Conservation (phyloP, 2,329 filamentous ascomycete genomes). For the Metarhizium anisopliae region DNA sequence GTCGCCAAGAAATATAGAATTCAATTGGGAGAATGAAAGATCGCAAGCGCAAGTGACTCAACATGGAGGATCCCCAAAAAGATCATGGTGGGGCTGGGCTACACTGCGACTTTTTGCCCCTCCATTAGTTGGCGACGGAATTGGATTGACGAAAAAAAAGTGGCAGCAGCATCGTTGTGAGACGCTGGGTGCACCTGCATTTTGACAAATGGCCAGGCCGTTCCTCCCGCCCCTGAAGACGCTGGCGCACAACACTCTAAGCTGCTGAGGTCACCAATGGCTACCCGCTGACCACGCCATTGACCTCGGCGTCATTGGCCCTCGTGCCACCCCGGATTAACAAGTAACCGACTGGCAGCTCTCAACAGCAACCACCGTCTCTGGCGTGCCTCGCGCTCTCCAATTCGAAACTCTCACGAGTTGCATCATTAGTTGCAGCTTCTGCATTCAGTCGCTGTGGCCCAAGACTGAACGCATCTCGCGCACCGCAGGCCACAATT, state of each 20-base stretch:
- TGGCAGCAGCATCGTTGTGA: neutral
- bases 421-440: neutral
- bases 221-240: too few species aligned
- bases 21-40: neutral
- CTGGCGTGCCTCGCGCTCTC: too few species aligned
- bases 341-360: neutral
- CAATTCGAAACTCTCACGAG: neutral
- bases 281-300: neutral
- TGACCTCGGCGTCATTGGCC: neutral
- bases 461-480: neutral
- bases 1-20: neutral
- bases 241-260: too few species aligned
- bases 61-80: constrained; percentile 1
- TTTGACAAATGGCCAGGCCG: too few species aligned
- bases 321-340: constrained; percentile 1
- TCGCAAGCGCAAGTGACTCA: constrained; percentile 7
- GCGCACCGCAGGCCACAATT: neutral
- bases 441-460: neutral
- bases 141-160: neutral
- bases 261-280: neutral
- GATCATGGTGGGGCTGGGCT: constrained; percentile 10
- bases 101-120: constrained; percentile 3
- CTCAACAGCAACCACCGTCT: neutral
- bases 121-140: neutral
- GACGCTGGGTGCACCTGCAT: too few species aligned